Evolutionary conservation across 768 basidiomycete species (phyloP).

Genomic region (Russula dissimulans): DNA sequence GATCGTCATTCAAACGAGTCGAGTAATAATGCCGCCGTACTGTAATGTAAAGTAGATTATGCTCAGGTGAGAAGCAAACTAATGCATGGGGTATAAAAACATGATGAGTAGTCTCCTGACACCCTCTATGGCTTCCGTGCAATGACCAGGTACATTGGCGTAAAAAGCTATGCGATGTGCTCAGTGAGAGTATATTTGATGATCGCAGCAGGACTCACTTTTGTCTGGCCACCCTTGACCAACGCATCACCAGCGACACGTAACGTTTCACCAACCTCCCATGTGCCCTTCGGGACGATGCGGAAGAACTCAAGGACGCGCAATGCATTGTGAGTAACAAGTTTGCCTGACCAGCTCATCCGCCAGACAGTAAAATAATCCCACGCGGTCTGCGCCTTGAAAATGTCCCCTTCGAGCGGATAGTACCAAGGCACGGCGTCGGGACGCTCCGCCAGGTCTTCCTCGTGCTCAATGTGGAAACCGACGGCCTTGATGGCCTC

Average conservation of each 20-base stretch:
- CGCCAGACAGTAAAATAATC: slow-evolving; percentile 85
- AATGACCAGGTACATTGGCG: slow-evolving; percentile 76
- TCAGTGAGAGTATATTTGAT: background rate
- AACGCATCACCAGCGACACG: slow-evolving; percentile 74
- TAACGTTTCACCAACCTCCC: slow-evolving; percentile 79
- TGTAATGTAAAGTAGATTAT: background rate
- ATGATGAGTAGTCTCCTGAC: background rate
- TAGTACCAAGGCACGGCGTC: slow-evolving; percentile 90
- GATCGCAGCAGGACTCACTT: slow-evolving; percentile 39
- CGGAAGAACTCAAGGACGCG: slow-evolving; percentile 70
- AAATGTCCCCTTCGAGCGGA: slow-evolving; percentile 87
- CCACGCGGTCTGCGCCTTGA: slow-evolving; percentile 89
- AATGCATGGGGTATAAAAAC: background rate
- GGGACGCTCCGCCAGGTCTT: slow-evolving; percentile 83
- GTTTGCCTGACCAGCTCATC: slow-evolving; percentile 78
- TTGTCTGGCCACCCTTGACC: slow-evolving; percentile 76
- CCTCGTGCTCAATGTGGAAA: slow-evolving; percentile 81
- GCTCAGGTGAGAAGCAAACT: background rate
- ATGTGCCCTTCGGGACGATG: slow-evolving; percentile 86
- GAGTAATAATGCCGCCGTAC: background rate
- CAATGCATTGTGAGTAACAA: slow-evolving; percentile 75
- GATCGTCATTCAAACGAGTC: too few relatives aligned
- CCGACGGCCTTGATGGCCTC: slow-evolving; percentile 77
- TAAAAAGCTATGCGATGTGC: slow-evolving; percentile 54
- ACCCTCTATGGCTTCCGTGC: slow-evolving; percentile 11